Base-by-base conservation (phyloP, 106 monocot species). In the Hemerocallis citrina region DNA sequence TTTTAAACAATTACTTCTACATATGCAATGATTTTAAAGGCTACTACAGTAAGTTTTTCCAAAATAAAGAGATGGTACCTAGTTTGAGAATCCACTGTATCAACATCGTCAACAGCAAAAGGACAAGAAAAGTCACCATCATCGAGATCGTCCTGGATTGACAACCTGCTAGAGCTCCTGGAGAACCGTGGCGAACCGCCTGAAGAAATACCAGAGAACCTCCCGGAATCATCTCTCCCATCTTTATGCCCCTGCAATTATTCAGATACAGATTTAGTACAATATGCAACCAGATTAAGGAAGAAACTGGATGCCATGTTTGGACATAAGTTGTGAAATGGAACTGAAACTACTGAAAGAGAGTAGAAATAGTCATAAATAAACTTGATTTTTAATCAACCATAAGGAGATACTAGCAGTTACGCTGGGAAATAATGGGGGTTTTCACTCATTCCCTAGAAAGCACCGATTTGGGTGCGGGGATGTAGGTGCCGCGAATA, bases 31-130 rank as follows among this genome's bases (percentile, higher is more conserved):
- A n/a, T n/a, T n/a, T n/a, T n/a, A n/a, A n/a, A n/a, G n/a, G n/a
- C n/a, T n/a, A n/a, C n/a, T n/a, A n/a, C n/a, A n/a, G n/a, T n/a
- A n/a, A 58, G 42, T 19, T 27, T 29, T 8, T 2, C 3, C 15
- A 41, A 29, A 52, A 46, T 15, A 17, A 39, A 56, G 39, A 65
- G 17, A 62, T n/a, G 34, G 35, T 79, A 98, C 96, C 96, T 79
- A 48, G 57, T 66, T 60, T 82, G 92, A 19, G 85, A 80, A 66
- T 85, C 82, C 33, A 88, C 68, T 28, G 74, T 61, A 75, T 87
- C 91, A 60, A 98, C 73, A 65, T 99, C 88, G 72, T 99, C 98
- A 30, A 99, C 85, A 41, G 82, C 92, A 81, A 99, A 99, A 33
- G 85, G 92, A 45, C 68, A 91, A 56, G 71, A 80, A 34, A 81